Evolutionary conservation across 2,329 filamentous ascomycete genomes (phyloP), one percentile per base, ranked within the genome.

Genomic region (Phialemoniopsis sp.): DNA sequence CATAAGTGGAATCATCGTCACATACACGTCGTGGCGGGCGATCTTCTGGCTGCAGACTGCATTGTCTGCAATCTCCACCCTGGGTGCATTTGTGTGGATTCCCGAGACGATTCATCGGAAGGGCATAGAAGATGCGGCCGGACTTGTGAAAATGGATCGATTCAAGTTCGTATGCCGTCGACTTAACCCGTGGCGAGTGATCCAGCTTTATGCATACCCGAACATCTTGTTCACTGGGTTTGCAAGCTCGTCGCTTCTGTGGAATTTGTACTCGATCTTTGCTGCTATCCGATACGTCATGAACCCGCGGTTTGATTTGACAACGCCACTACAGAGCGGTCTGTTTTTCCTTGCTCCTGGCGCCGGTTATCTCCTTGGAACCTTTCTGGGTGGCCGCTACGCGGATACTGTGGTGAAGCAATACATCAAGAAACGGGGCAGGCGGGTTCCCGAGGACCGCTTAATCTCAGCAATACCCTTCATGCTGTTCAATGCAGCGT

Each of bases 341-440:
- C 67, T 87, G 4, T 85, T 87, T n/a, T n/a, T n/a, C n/a, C n/a
- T n/a, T n/a, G 80, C 81, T 0, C 82, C 82, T 0, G 82, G 82
- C 1, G 73, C 69, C 36, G 82, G 82, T 1, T 86, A 85, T 47
- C 63, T 86, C 0, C 40, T 75, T 0, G 80, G 82, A 0, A 83
- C 80, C 1, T 78, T 85, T 47, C 66, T 83, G 43, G 81, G 82
- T 16, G 82, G 82, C 1, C 70, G 78, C 12, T 85, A 76, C 63
- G 79, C 81, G 0, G 82, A 86, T 50, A 60, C 73, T 41, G 65
- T 73, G 1, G 80, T 84, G 9, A 75, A 73, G 41, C 73, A 72
- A 44, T 83, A 72, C 62, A 80, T 79, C 37, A 54, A 57, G 3
- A 76, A 72, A 40, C 67, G 69, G 5, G 48, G 62, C 7, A 76